A percentile compares a stretch with the other conserved stretches of the same genome.
Evolutionary conservation across 805 yeast genomes (phyloP).

Genomic region (Yamadazyma olivae): DNA sequence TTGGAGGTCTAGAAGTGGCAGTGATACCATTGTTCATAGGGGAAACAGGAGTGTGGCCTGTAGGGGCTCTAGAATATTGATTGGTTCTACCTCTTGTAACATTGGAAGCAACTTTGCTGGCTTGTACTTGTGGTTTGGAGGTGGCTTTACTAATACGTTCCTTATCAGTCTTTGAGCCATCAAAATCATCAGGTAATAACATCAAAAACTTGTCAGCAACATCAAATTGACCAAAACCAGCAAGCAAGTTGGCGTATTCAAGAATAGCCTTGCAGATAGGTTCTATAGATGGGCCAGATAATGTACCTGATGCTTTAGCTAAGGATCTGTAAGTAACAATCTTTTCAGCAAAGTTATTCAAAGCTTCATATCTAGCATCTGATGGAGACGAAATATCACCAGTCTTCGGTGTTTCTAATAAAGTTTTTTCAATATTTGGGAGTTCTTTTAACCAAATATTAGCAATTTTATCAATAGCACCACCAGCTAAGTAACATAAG

Average conservation of each 20-base stretch:
- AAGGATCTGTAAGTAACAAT: constrained; percentile 68
- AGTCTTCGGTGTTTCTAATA: constrained; percentile 44
- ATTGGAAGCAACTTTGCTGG: not conserved
- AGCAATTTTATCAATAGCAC: constrained; percentile 75
- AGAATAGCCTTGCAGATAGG: constrained; percentile 59
- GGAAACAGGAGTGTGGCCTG: not conserved
- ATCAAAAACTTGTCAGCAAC: constrained; percentile 70
- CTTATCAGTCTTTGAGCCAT: constrained; percentile 68
- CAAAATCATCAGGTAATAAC: constrained; percentile 70
- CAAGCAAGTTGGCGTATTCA: constrained; percentile 78
- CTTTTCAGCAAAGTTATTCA: constrained; percentile 81
- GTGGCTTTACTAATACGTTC: constrained; percentile 76
- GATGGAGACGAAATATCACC: constrained; percentile 55
- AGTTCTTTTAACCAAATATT: constrained; percentile 80
- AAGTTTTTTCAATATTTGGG: constrained; percentile 36
- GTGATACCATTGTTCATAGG: not conserved
- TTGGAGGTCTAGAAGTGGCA: constrained; percentile 10
- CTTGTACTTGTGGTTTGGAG: constrained; percentile 20
- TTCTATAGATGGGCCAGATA: constrained; percentile 43
- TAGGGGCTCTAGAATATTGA: constrained; percentile 7
- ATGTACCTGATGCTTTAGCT: constrained; percentile 30
- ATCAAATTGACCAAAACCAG: constrained; percentile 80
- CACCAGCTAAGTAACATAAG: constrained; percentile 74
- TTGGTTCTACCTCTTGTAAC: constrained; percentile 4
- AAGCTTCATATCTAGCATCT: constrained; percentile 80